Evolutionary conservation across 2,329 filamentous ascomycete species (phyloP), one percentile per base, ranked within the genome.

Genomic region (Chaetomium olivaceum): DNA sequence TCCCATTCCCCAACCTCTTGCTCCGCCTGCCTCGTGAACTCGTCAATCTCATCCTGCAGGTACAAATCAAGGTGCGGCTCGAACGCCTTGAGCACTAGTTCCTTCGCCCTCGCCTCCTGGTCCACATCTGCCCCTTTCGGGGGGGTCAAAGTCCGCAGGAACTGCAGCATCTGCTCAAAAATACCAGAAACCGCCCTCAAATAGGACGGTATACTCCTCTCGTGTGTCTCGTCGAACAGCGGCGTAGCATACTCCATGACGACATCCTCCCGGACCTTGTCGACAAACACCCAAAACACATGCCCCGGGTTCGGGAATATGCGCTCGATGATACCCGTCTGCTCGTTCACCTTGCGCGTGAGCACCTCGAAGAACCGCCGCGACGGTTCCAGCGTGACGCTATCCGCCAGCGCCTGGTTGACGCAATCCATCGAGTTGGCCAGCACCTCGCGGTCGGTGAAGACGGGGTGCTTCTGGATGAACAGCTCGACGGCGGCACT

Each of bases 21-120:
- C 67, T 94, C 90, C 16, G 91, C 92, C 68, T 89, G 86, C 62
- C 85, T 85, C 33, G 89, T 90, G 77, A 98, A 98, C 74, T 88
- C 89, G 58, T 94, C 91, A 33, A 97, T 81, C 79, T 99, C 95
- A 75, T 97, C 94, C 68, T 92, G 89, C 19, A 99, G 82, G 76
- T 98, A 99, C 1, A 96, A 80, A 75, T 97, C 93, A n/a, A 98
- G 83, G 75, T 98, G 94, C 48, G 91, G 92, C 75, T 97, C 94
- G 72, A 97, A 98, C 0, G 93, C 88, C 68, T 85, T 85, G 19
- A 88, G 80, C 16, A 93, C 83, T 59, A 92, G 83, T 65, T 86
- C 82, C 71, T 88, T 89, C 16, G 90, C 85, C 70, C 89, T 87
- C 11, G 88, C 83, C 54, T 84, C 77, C 57, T 91, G 88, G 11